Evolutionary conservation across 768 basidiomycete species (phyloP).

Genomic region (Chalciporus sphaerocephalus): DNA sequence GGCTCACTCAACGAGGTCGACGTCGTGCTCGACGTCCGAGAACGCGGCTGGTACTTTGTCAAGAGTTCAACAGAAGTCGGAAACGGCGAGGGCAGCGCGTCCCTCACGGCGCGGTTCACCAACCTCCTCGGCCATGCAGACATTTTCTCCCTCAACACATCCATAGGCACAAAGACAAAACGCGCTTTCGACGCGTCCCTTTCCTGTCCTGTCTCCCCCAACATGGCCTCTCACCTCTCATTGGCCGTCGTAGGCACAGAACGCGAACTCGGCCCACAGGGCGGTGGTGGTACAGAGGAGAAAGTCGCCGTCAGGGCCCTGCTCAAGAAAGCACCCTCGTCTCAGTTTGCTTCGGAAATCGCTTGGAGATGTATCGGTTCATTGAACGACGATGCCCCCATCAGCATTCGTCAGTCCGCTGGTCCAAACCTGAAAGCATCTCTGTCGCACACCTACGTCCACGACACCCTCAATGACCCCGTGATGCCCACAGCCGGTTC

Average conservation of each 20-base stretch:
- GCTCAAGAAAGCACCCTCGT: constrained; percentile 21
- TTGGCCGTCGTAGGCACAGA: constrained; percentile 70
- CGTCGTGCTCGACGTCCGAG: constrained; percentile 71
- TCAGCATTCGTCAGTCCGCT: constrained; percentile 83
- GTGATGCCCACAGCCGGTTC: constrained; percentile 27
- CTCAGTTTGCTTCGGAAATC: constrained; percentile 74
- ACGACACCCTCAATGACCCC: constrained; percentile 42
- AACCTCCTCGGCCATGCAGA: constrained; percentile 94
- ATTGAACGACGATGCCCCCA: constrained; percentile 70
- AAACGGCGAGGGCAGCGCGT: constrained; percentile 90
- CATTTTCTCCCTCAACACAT: constrained; percentile 73
- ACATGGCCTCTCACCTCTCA: constrained; percentile 66
- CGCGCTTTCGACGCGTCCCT: constrained; percentile 74
- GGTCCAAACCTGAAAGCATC: constrained; percentile 80
- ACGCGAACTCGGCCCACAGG: constrained; percentile 53
- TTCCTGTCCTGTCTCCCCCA: constrained; percentile 54
- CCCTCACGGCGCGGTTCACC: constrained; percentile 72
- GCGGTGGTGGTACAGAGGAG: constrained; percentile 26
- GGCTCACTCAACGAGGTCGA: constrained; percentile 66
- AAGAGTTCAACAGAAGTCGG: constrained; percentile 89
- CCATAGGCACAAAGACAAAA: constrained; percentile 84
- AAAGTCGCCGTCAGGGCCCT: constrained; percentile 71
- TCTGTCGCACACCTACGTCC: constrained; percentile 68
- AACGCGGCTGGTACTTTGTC: constrained; percentile 70
- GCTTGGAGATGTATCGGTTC: constrained; percentile 70